Percentiles rank a stretch among this genome's conserved stretches.
phyloP scores from a whole-genome alignment of 2,329 filamentous ascomycete species.

The Neoarthrinium moseri region DNA sequence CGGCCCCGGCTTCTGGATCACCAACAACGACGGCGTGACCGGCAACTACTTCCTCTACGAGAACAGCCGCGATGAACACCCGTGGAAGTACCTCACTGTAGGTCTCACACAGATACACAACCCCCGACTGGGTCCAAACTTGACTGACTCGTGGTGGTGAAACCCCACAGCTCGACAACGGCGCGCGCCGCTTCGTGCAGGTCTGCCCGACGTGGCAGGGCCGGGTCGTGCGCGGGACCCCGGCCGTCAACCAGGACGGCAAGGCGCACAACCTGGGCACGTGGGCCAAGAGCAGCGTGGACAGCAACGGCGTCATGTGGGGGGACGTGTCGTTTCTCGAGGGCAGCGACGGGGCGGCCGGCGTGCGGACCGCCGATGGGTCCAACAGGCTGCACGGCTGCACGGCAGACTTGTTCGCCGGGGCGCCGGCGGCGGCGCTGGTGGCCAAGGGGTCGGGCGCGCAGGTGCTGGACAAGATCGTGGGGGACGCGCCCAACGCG shows the following conservation, averaged over 20 bases:
- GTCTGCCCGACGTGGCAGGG: conserved; percentile 24
- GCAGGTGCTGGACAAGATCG: conserved; percentile 21
- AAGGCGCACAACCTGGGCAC: conserved; percentile 22
- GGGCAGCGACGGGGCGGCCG: conserved; percentile 20
- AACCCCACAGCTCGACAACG: conserved; percentile 16
- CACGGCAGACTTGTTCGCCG: conserved; percentile 14
- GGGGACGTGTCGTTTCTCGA: conserved; percentile 21
- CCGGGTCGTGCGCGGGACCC: conserved; percentile 22
- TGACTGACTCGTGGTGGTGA: background rate
- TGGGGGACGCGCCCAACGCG: conserved; percentile 15
- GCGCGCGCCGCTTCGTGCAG: conserved; percentile 20
- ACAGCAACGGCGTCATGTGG: conserved; percentile 15
- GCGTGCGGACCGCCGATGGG: conserved; percentile 16
- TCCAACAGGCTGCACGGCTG: conserved; percentile 14
- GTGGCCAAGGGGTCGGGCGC: conserved; percentile 18
- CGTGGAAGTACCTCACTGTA: conserved; percentile 26
- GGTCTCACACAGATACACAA: background rate
- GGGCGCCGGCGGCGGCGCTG: conserved; percentile 15
- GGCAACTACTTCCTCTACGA: conserved; percentile 24
- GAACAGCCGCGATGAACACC: conserved; percentile 21
- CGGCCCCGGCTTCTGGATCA: conserved; percentile 22
- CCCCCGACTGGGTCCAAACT: too few relatives aligned
- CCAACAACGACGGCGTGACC: conserved; percentile 20
- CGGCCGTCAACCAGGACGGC: conserved; percentile 18
- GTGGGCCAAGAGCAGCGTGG: conserved; percentile 19